Evolutionary conservation across 768 basidiomycete genomes (phyloP).

Genomic region (Pleurotus eryngii): DNA sequence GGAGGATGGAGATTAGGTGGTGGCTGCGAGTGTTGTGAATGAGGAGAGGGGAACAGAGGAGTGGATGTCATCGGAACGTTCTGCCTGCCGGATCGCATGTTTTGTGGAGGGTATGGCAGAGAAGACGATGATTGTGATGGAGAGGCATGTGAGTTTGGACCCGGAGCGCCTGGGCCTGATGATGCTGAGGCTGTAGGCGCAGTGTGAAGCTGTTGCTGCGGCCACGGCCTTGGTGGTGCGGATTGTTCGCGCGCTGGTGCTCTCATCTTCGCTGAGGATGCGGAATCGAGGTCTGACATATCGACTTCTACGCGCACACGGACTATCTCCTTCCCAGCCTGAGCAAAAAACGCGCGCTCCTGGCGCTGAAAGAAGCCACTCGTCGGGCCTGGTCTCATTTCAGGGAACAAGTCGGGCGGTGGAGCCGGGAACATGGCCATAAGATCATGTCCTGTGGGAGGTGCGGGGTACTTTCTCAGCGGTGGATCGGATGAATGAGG

Average conservation of each 20-base stretch:
- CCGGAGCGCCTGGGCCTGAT: slow-evolving; percentile 6
- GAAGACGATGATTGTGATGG: slow-evolving; percentile 27
- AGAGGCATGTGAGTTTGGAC: slow-evolving; percentile 21
- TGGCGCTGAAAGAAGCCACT: slow-evolving; percentile 72
- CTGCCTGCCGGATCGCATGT: slow-evolving; percentile 26
- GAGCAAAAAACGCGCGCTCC: slow-evolving; percentile 79
- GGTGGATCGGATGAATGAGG: slow-evolving; percentile 26
- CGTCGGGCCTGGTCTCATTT: slow-evolving; percentile 61
- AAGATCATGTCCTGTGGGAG: slow-evolving; percentile 77
- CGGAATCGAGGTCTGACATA: slow-evolving; percentile 26
- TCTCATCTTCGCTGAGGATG: slow-evolving; percentile 21
- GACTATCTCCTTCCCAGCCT: slow-evolving; percentile 75
- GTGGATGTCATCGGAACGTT: slow-evolving; percentile 30
- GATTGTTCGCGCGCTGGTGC: slow-evolving; percentile 16
- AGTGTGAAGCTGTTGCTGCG: slow-evolving; percentile 25
- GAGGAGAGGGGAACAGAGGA: slow-evolving; percentile 27
- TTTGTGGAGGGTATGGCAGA: slow-evolving; percentile 7
- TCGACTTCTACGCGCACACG: slow-evolving; percentile 73
- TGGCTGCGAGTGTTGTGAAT: slow-evolving; percentile 4
- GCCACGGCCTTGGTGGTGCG: slow-evolving; percentile 21
- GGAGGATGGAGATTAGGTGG: slow-evolving; percentile 21
- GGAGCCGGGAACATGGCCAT: slow-evolving; percentile 82
- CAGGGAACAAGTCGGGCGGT: slow-evolving; percentile 50
- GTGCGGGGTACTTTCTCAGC: slow-evolving; percentile 64
- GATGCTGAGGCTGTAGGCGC: slow-evolving; percentile 19